Evolutionary conservation across 2,329 filamentous ascomycete species (phyloP), one percentile per base, ranked within the genome.

Genomic region (Penicillium carneum): DNA sequence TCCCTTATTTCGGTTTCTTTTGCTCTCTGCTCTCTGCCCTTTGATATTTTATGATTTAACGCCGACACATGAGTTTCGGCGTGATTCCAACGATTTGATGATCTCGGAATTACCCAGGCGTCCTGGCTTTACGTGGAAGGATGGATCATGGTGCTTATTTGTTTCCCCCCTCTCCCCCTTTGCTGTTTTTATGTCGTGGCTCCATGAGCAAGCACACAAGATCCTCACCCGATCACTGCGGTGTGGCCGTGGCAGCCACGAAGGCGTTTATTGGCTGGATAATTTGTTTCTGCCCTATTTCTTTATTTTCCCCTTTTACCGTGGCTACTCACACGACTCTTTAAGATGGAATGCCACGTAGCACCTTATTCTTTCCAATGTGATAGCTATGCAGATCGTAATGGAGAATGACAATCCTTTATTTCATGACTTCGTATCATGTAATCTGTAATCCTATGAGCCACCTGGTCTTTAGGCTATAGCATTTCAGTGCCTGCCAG

Each of bases 381-480:
- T 50, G 52, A 54, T 61, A 55, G 56, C 48, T 50, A 31, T 45
- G 56, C 60, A 66, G 61, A 33, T 46, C 16, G 46, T 64, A 62
- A 58, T 60, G 57, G 57, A 67, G 65, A 68, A 68, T 65, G 63
- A 10, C 34, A 61, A 66, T 59, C 36, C 41, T 48, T 52, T 33
- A 16, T 38, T 52, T 53, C 34, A 31, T 34, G 26, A 11, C 16
- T 4, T 7, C 4, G n/a, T 9, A 43, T 41, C 33, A 26, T 34
- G 18, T 48, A 38, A 52, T 26, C 4, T 26, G 23, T 26, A 26
- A 26, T 20, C 7, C n/a, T 34, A 18, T 29, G 42, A 11, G 12
- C 31, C 20, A 38, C 23, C 23, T 29, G 41, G 20, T 48, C 46
- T 56, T 33, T 26, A 26, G 20, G n/a, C 16, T n/a, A 33, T 10